Percentiles rank a stretch among this genome's conserved stretches.
These are phyloP conservation scores for Mortierella alpina DNA, from an alignment of 192 early-diverging fungal species.

Conservation along the genomic window DNA sequence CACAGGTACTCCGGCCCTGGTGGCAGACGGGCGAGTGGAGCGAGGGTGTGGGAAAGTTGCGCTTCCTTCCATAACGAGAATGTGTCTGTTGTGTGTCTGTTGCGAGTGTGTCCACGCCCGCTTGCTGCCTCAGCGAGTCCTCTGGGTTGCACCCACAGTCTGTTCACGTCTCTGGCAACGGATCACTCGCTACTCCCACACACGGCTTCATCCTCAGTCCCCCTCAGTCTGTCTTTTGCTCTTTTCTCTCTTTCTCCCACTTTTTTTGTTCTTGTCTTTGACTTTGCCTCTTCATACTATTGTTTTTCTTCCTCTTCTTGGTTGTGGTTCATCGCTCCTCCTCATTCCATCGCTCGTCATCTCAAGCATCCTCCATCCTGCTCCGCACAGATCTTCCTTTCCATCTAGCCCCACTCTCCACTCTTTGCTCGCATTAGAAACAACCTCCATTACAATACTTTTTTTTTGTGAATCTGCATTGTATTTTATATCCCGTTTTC, in stretches of 20 bases:
- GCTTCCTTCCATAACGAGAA: too few relatives aligned
- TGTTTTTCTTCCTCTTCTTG: not conserved
- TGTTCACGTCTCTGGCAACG: too few relatives aligned
- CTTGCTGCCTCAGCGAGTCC: too few relatives aligned
- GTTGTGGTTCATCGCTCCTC: not conserved
- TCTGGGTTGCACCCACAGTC: too few relatives aligned
- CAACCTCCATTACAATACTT: not conserved
- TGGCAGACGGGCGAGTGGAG: too few relatives aligned
- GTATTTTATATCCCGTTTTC: not conserved
- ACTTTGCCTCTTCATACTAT: not conserved
- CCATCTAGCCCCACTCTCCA: not conserved
- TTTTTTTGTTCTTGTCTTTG: not conserved
- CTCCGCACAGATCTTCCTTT: not conserved
- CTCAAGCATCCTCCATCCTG: not conserved
- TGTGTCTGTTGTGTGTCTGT: too few relatives aligned
- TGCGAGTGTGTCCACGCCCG: too few relatives aligned
- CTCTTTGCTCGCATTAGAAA: not conserved
- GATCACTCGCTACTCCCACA: not conserved
- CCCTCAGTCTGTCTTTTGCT: not conserved
- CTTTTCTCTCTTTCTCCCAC: constrained; percentile 5
- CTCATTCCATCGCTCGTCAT: not conserved
- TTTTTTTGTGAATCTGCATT: not conserved
- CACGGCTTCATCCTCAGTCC: too few relatives aligned
- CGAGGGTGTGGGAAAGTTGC: too few relatives aligned
- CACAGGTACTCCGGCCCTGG: too few relatives aligned